These are phyloP conservation scores for Globisporangium emineosum DNA, from an alignment of 352 stramenopile species.

Conservation along the genomic window DNA sequence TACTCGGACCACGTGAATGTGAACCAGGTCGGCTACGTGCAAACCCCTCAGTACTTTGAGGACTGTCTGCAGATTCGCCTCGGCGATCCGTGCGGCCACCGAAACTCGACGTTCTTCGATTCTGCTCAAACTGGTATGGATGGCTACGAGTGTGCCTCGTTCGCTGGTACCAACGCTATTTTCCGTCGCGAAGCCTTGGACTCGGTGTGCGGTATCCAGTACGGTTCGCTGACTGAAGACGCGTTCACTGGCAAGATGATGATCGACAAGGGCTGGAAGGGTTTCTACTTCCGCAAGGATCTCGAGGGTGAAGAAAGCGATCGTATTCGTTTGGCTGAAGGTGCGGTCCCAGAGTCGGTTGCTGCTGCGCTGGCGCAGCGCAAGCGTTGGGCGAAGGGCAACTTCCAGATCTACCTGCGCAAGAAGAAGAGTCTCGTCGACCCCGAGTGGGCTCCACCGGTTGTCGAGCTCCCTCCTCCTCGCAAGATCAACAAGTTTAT, in stretches of 20 bases:
- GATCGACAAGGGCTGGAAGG: constrained; percentile 73
- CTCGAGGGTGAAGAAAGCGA: constrained; percentile 66
- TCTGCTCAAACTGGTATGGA: constrained; percentile 73
- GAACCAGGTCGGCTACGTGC: constrained; percentile 73
- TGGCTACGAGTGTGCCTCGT: constrained; percentile 69
- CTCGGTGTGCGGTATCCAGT: constrained; percentile 71
- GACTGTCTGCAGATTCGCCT: constrained; percentile 67
- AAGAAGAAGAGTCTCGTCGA: background rate
- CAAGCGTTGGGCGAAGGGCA: constrained; percentile 76
- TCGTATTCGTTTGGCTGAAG: constrained; percentile 66
- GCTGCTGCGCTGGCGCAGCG: constrained; percentile 55
- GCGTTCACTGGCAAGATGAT: constrained; percentile 78
- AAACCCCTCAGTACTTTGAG: constrained; percentile 41
- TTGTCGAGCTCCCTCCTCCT: constrained; percentile 7
- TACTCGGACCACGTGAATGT: constrained; percentile 71
- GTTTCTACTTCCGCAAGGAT: constrained; percentile 76
- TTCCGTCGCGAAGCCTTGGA: constrained; percentile 71
- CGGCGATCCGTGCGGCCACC: constrained; percentile 62
- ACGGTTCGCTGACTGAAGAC: constrained; percentile 73
- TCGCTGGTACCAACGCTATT: constrained; percentile 73
- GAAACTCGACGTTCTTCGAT: constrained; percentile 78
- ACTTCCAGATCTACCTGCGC: constrained; percentile 69
- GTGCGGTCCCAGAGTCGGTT: constrained; percentile 62
- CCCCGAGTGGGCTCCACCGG: constrained; percentile 5
- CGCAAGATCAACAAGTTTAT: constrained; percentile 58